Percentiles rank a stretch among this genome's conserved stretches.
Evolutionary conservation across 2,329 filamentous ascomycete genomes (phyloP).

Genomic region (Xylaria sp.): DNA sequence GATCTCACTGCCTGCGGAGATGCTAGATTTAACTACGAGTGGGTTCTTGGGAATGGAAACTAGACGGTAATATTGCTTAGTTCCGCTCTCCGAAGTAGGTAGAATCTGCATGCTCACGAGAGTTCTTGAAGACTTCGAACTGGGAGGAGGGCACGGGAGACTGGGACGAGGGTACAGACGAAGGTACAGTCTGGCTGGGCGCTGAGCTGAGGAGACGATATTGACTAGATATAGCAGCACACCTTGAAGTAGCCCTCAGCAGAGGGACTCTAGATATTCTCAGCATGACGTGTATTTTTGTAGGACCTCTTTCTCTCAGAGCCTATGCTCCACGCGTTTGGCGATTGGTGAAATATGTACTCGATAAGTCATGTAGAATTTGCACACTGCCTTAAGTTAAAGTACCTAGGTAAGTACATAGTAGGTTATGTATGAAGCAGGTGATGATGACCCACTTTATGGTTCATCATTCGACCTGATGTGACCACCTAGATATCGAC

Average conservation of each 20-base stretch:
- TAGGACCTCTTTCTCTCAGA: not conserved
- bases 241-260: conserved; percentile 22
- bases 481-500: not conserved
- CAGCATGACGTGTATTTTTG: not conserved
- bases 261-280: not conserved
- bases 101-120: conserved; percentile 37
- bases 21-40: not conserved
- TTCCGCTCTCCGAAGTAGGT: not conserved
- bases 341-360: not conserved
- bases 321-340: not conserved
- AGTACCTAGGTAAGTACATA: too few relatives aligned
- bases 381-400: not conserved
- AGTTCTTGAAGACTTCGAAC: conserved; percentile 36
- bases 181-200: not conserved
- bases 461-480: conserved; percentile 9
- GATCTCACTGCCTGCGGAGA: conserved; percentile 53
- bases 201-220: conserved; percentile 16
- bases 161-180: not conserved
- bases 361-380: not conserved
- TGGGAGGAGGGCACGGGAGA: not conserved
- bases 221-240: not conserved
- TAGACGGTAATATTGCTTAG: conserved; percentile 17
- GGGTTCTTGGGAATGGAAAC: not conserved
- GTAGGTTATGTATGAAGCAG: too few relatives aligned
- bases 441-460: conserved; percentile 22